Evolutionary conservation across 2,329 filamentous ascomycete genomes (phyloP).

Genomic region (Exophiala lecanii-corni): DNA sequence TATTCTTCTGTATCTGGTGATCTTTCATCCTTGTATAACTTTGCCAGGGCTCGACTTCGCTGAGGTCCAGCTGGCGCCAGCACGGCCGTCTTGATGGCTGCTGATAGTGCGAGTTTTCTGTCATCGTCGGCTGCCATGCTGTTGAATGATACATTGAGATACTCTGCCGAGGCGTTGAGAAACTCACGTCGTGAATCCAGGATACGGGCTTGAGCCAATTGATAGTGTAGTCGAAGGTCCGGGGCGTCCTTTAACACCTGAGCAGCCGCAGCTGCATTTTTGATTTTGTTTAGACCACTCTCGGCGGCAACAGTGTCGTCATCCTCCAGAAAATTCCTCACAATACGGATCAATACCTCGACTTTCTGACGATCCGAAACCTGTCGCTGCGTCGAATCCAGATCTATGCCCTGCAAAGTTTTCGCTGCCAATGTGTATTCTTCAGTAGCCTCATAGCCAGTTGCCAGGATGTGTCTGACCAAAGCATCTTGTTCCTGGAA

Average conservation of each 20-base stretch:
- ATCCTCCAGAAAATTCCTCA: constrained; percentile 87
- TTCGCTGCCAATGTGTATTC: constrained; percentile 76
- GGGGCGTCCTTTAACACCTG: constrained; percentile 61
- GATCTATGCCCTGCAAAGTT: constrained; percentile 73
- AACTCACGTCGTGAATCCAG: constrained; percentile 87
- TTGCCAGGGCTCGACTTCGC: constrained; percentile 72
- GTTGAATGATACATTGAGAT: constrained; percentile 80
- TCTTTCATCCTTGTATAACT: constrained; percentile 91
- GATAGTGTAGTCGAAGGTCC: constrained; percentile 75
- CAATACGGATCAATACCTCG: constrained; percentile 85
- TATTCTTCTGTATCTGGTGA: constrained; percentile 71
- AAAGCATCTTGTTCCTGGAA: constrained; percentile 81
- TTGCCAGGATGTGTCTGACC: constrained; percentile 74
- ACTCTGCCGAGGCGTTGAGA: constrained; percentile 78
- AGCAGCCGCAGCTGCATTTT: constrained; percentile 70
- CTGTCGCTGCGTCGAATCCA: constrained; percentile 82
- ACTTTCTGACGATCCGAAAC: constrained; percentile 79
- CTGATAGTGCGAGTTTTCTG: constrained; percentile 74
- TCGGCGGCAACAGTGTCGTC: constrained; percentile 85
- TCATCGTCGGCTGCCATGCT: constrained; percentile 79
- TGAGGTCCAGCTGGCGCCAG: constrained; percentile 85
- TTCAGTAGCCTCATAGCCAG: constrained; percentile 75
- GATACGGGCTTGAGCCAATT: constrained; percentile 87
- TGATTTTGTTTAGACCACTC: constrained; percentile 87
- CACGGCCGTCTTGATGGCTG: constrained; percentile 87